These are phyloP conservation scores for Mycosphaerella sp. DNA, from an alignment of 2,329 filamentous ascomycete species.

Conservation along the genomic window DNA sequence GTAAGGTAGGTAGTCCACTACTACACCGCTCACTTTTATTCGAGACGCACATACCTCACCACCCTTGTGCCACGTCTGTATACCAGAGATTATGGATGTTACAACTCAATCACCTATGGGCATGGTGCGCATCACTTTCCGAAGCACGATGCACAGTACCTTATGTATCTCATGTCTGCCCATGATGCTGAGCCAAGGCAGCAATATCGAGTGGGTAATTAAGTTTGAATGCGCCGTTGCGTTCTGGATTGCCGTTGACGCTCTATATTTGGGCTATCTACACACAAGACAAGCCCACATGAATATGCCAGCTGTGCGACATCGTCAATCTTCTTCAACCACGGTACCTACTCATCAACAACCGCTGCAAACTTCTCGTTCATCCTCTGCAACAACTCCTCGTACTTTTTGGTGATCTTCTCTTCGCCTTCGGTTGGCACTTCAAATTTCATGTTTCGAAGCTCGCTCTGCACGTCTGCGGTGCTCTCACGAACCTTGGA, in stretches of 20 bases:
- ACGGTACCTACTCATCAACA: constrained; percentile 86
- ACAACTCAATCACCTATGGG: background rate
- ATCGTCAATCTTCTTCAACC: background rate
- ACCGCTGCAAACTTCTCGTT: constrained; percentile 96
- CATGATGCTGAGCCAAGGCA: too few relatives aligned
- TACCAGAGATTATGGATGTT: too few relatives aligned
- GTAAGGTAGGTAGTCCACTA: background rate
- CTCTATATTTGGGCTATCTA: constrained; percentile 11
- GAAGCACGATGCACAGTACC: background rate
- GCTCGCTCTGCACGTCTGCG: constrained; percentile 71
- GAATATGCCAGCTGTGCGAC: constrained; percentile 5
- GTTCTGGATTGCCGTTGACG: constrained; percentile 2
- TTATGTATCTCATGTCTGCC: too few relatives aligned
- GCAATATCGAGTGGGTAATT: background rate
- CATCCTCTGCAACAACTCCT: constrained; percentile 85
- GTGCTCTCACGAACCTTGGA: constrained; percentile 88
- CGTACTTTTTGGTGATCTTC: constrained; percentile 82
- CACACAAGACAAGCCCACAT: background rate
- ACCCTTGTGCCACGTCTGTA: background rate
- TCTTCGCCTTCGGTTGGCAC: constrained; percentile 80
- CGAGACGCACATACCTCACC: background rate
- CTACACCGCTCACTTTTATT: background rate
- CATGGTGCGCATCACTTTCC: background rate
- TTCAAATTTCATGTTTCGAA: constrained; percentile 97
- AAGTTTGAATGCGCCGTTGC: background rate